Base-by-base conservation (phyloP, 2,329 filamentous ascomycete species). In the Emmonsia crescens region DNA sequence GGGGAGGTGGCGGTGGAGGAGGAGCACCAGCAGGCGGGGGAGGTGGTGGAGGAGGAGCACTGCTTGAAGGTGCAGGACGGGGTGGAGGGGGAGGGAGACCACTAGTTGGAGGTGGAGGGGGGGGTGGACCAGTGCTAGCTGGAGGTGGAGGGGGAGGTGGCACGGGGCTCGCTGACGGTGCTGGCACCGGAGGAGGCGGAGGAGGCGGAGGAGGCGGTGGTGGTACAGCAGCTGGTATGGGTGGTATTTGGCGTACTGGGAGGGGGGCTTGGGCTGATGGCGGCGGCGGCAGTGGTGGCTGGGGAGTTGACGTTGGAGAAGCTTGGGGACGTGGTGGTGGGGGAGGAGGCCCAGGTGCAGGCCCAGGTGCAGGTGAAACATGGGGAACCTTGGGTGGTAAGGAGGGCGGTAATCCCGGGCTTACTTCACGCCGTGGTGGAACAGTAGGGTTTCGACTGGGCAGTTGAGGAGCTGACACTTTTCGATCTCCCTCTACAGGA, bases 391-490 rank as follows among this genome's bases (percentile, higher is more conserved):
- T 75, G 33, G 75, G 76, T 49, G 77, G 77, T 60, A 77, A 80
- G 19, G 86, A 84, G 2, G 85, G 75, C 38, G 73, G 73, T 65
- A 70, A 68, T 60, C 72, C 73, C 64, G 75, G 74, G 64, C 75
- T 74, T 19, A 71, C 72, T 59, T 78, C 77, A 59, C 82, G 77
- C 56, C 82, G 81, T 31, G 84, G 88, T 10, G 89, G 88, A 38
- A 89, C 89, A 21, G 87, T 84, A 44, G 86, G 79, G 36, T 84
- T 85, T 66, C 89, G 85, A 71, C 82, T 85, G 44, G 89, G 89
- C 29, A 89, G 89, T 21, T 89, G 89, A 49, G 89, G 87, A 51
- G 80, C 81, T 3, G 82, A 78, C 38, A 84, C 78, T 64, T 78
- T 83, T 64, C 84, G 77, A 68, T 87, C 84, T 54, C 88, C 87